phyloP scores from a whole-genome alignment of 495 filamentous ascomycete species.

The Penicillium canescens region DNA sequence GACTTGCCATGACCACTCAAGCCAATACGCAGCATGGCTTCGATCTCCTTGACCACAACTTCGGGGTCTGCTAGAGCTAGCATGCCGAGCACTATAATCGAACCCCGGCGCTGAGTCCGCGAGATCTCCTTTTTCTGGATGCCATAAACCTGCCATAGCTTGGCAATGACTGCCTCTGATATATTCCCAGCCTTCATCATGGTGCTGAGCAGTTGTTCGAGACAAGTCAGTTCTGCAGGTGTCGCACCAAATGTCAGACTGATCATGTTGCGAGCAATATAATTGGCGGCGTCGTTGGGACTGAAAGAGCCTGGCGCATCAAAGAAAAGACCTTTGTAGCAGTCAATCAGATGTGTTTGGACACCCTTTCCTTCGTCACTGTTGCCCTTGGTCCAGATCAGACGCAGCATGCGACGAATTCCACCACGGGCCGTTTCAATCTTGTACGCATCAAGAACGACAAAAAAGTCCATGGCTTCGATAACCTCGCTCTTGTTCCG shows the following conservation, averaged over 20 bases:
- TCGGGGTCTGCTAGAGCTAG: conserved; percentile 89
- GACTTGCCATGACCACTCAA: conserved; percentile 75
- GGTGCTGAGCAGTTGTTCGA: conserved; percentile 90
- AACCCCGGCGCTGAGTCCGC: conserved; percentile 83
- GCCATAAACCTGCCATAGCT: conserved; percentile 97
- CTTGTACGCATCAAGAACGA: conserved; percentile 90
- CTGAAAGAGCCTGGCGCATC: conserved; percentile 85
- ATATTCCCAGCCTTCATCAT: conserved; percentile 96
- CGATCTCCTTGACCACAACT: conserved; percentile 90
- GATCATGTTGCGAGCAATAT: conserved; percentile 98
- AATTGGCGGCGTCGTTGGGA: conserved; percentile 90
- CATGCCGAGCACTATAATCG: conserved; percentile 98
- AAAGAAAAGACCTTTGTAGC: conserved; percentile 94
- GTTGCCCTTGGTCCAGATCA: conserved; percentile 99
- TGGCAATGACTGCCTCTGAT: conserved; percentile 80
- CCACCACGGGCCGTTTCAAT: conserved; percentile 86
- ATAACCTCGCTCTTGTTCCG: conserved; percentile 98
- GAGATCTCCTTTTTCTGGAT: conserved; percentile 93
- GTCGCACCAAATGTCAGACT: conserved; percentile 94
- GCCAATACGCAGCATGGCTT: conserved; percentile 88
- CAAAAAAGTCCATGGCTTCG: conserved; percentile 98
- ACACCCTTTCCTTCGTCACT: conserved; percentile 99
- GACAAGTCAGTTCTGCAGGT: conserved; percentile 88
- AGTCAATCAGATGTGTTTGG: conserved; percentile 94
- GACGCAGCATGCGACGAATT: conserved; percentile 88